A percentile compares a stretch with the other conserved stretches of the same genome.
Conservation (phyloP, 1,139 yeast genomes). For the Lodderomyces theae region DNA sequence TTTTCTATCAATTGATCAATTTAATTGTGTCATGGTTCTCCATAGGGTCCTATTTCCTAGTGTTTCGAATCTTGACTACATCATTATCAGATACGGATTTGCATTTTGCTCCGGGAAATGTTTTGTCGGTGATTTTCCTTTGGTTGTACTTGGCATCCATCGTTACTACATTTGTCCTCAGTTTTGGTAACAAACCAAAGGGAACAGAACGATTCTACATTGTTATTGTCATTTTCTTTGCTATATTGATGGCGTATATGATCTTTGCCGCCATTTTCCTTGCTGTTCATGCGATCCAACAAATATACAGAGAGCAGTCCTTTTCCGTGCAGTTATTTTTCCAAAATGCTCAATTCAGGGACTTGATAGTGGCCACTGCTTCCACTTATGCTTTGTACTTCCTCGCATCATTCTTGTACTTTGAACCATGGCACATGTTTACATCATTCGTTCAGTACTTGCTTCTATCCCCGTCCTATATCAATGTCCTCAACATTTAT, state of each 20-base stretch:
- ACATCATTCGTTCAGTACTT: constrained; percentile 47
- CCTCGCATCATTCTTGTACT: constrained; percentile 44
- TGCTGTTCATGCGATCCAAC: constrained; percentile 46
- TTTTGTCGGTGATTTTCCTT: constrained; percentile 74
- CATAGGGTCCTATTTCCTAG: constrained; percentile 75
- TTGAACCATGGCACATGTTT: constrained; percentile 54
- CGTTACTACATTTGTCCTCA: constrained; percentile 85
- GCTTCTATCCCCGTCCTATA: constrained; percentile 46
- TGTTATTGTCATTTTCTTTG: constrained; percentile 84
- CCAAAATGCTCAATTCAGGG: constrained; percentile 43
- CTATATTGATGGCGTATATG: constrained; percentile 88
- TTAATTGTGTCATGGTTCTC: constrained; percentile 73
- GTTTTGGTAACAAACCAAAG: constrained; percentile 92
- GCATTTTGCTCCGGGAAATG: constrained; percentile 63
- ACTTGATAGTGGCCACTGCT: constrained; percentile 47
- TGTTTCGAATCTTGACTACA: constrained; percentile 73
- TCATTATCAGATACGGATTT: constrained; percentile 55
- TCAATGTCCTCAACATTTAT: constrained; percentile 47
- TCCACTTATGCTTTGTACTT: constrained; percentile 49
- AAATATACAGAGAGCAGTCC: constrained; percentile 29
- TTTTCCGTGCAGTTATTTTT: constrained; percentile 38
- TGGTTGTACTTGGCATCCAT: constrained; percentile 89
- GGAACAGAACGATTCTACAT: constrained; percentile 84
- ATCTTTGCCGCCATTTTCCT: constrained; percentile 58
- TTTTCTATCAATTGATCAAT: constrained; percentile 42